A percentile compares a stretch with the other conserved stretches of the same genome.
These are phyloP conservation scores for Epichloe uncinata DNA, from an alignment of 2,329 filamentous ascomycete species.

Conservation along the genomic window DNA sequence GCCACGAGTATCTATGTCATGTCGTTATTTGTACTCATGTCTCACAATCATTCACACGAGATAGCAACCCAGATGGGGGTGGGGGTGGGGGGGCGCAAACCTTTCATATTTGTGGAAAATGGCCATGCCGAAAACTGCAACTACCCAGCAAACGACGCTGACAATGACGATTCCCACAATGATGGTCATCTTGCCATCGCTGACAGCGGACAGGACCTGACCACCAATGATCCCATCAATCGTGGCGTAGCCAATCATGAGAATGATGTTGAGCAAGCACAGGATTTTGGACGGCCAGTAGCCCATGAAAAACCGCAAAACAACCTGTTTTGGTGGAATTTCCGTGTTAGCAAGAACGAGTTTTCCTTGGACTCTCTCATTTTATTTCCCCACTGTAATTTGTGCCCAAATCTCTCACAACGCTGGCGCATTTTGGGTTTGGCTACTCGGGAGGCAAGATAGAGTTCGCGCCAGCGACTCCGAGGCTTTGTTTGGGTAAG, in stretches of 20 bases:
- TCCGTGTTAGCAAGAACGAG: neutral
- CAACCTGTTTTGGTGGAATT: constrained; percentile 24
- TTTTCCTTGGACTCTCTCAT: too few relatives aligned
- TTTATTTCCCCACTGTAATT: too few relatives aligned
- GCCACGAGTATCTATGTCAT: constrained; percentile 22
- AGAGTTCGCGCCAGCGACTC: neutral
- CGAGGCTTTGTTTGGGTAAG: neutral
- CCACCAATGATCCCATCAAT: constrained; percentile 72
- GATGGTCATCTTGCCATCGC: constrained; percentile 48
- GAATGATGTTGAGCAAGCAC: constrained; percentile 33
- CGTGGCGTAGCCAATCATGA: constrained; percentile 61
- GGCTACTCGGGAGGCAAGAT: neutral
- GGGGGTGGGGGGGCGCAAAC: constrained; percentile 5
- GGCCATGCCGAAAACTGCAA: constrained; percentile 43
- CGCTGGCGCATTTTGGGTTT: neutral
- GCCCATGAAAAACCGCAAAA: constrained; percentile 67
- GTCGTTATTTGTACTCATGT: neutral
- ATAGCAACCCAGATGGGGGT: too few relatives aligned
- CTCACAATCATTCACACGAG: neutral
- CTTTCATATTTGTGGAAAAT: constrained; percentile 60
- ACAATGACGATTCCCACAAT: constrained; percentile 66
- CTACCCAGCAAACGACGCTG: constrained; percentile 58
- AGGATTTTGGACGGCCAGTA: constrained; percentile 33
- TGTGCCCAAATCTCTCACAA: neutral
- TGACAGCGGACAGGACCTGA: constrained; percentile 64